Conservation (phyloP, 176 grass and related monocot species). For the Eragrostis nindensis region DNA sequence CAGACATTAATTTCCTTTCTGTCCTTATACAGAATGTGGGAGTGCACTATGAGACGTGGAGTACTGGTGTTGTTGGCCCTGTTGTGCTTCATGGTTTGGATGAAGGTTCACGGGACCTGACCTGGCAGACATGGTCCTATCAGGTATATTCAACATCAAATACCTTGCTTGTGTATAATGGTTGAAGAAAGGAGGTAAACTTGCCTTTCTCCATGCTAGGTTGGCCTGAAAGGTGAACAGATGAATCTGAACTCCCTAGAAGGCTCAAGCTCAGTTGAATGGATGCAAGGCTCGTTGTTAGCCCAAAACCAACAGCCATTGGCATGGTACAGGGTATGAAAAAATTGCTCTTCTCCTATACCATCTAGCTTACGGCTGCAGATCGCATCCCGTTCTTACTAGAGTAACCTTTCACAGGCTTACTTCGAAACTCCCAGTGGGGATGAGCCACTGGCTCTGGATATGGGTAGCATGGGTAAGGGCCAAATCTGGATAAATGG, state of each 20-base stretch:
- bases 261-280: conserved; percentile 87
- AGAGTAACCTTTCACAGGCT: conserved; percentile 50
- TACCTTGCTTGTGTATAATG: background rate
- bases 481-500: conserved; percentile 99
- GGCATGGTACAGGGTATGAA: conserved; percentile 93
- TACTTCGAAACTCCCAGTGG: conserved; percentile 88
- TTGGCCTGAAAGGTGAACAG: conserved; percentile 95
- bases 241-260: conserved; percentile 97
- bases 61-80: conserved; percentile 88
- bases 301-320: conserved; percentile 80
- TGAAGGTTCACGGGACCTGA: conserved; percentile 84
- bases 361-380: conserved; percentile 3
- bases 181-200: conserved; percentile 29
- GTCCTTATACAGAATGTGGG: conserved; percentile 75
- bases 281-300: conserved; percentile 83
- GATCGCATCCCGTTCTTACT: conserved; percentile 8
- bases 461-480: conserved; percentile 99
- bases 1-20: conserved; percentile 8
- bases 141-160: conserved; percentile 52
- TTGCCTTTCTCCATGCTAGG: conserved; percentile 46
- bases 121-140: conserved; percentile 96
- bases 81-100: conserved; percentile 84
- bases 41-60: conserved; percentile 96
- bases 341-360: background rate
- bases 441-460: conserved; percentile 86